Evolutionary conservation across 805 yeast genomes (phyloP).

Genomic region (Pichia pseudocactophila): DNA sequence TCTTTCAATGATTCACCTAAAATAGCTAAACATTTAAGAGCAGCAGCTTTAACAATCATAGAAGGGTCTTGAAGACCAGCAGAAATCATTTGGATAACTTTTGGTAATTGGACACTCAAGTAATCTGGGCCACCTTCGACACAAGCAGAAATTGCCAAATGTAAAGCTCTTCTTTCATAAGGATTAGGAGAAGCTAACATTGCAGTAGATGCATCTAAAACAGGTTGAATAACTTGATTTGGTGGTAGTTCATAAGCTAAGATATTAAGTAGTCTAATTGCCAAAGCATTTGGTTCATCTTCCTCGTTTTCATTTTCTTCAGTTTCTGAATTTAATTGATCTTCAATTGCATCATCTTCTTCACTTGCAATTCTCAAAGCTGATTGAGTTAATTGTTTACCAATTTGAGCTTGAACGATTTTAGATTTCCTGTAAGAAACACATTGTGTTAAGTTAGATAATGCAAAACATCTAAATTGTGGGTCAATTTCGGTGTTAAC

Average conservation of each 20-base stretch:
- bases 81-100: conserved; percentile 63
- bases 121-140: conserved; percentile 94
- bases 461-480: conserved; percentile 73
- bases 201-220: conserved; percentile 54
- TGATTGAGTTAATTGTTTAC: conserved; percentile 65
- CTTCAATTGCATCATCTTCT: conserved; percentile 68
- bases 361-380: conserved; percentile 75
- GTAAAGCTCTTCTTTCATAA: conserved; percentile 80
- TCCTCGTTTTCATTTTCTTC: conserved; percentile 94
- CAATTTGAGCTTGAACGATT: conserved; percentile 71
- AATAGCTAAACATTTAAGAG: conserved; percentile 70
- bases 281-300: conserved; percentile 66
- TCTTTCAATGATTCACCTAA: conserved; percentile 82
- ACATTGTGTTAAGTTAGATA: conserved; percentile 75
- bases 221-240: conserved; percentile 76
- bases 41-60: conserved; percentile 73
- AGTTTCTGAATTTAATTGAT: conserved; percentile 67
- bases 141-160: conserved; percentile 72
- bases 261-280: conserved; percentile 69
- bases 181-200: conserved; percentile 55
- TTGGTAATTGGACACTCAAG: conserved; percentile 64
- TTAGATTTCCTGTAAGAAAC: conserved; percentile 75
- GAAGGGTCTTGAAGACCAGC: conserved; percentile 71
- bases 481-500: conserved; percentile 58
- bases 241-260: conserved; percentile 86